phyloP scores from a whole-genome alignment of 2,329 filamentous ascomycete genomes.

The Talaromyces marneffei region DNA sequence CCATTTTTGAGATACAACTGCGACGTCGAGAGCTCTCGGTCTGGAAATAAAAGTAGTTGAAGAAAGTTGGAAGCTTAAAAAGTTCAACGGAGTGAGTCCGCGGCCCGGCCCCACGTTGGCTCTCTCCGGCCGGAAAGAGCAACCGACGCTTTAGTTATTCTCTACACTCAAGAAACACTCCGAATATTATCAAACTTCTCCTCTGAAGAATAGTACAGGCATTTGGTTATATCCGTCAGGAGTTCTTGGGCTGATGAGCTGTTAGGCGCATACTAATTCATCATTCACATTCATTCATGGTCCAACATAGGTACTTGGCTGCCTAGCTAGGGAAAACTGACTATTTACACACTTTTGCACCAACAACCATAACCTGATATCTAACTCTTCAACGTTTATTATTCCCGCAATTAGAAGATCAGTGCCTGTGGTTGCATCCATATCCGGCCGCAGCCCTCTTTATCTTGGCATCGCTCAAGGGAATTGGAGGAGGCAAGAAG shows the following conservation, averaged over 20 bases:
- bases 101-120: not conserved
- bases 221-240: not conserved
- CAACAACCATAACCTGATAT: not conserved
- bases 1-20: not conserved
- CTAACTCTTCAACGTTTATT: not conserved
- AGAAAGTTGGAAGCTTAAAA: not conserved
- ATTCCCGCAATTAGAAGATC: not conserved
- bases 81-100: not conserved
- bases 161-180: not conserved
- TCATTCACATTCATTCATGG: not conserved
- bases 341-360: not conserved
- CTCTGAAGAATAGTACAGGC: not conserved
- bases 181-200: not conserved
- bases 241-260: not conserved
- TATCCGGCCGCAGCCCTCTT: not conserved
- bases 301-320: too few relatives aligned
- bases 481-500: conserved; percentile 1
- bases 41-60: not conserved
- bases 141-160: not conserved
- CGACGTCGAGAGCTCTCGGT: not conserved
- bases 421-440: conserved; percentile 2
- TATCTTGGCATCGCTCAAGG: not conserved
- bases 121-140: not conserved
- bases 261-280: not conserved
- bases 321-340: not conserved